Percentiles rank a stretch among this genome's conserved stretches.
phyloP scores from a whole-genome alignment of 2,329 filamentous ascomycete species.

The Ascosphaera acerosa region DNA sequence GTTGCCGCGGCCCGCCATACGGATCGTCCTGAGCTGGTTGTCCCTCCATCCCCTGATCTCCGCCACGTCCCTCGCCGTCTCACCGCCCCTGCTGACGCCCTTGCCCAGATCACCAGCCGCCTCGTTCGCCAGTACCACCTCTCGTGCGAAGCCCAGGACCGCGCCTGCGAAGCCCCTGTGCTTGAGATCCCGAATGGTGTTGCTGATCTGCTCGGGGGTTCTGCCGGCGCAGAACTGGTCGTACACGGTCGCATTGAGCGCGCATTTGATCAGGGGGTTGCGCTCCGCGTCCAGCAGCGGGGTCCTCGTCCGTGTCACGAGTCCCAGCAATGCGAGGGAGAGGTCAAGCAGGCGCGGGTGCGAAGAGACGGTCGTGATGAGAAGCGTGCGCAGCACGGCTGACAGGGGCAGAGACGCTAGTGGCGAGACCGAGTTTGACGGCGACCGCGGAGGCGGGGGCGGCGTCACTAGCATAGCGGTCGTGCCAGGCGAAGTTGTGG shows the following conservation, averaged over 20 bases:
- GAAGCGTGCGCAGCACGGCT: slow-evolving; percentile 5
- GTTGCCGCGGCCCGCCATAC: slow-evolving; percentile 22
- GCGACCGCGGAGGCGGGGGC: slow-evolving; percentile 3
- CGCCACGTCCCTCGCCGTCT: slow-evolving; percentile 6
- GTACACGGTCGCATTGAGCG: slow-evolving; percentile 68
- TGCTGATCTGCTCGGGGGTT: slow-evolving; percentile 38
- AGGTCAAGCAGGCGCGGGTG: slow-evolving; percentile 30
- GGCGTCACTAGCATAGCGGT: not conserved
- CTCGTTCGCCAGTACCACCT: slow-evolving; percentile 42
- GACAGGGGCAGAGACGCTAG: slow-evolving; percentile 6
- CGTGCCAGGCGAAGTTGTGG: too few species aligned
- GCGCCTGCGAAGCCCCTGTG: slow-evolving; percentile 58
- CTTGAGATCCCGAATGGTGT: slow-evolving; percentile 40
- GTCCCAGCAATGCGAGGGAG: slow-evolving; percentile 40
- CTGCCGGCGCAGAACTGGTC: slow-evolving; percentile 78
- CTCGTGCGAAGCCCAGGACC: slow-evolving; percentile 60
- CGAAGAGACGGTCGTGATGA: slow-evolving; percentile 6
- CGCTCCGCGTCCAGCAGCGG: slow-evolving; percentile 45
- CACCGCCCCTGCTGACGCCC: slow-evolving; percentile 1
- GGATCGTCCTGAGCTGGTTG: slow-evolving; percentile 48
- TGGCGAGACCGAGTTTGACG: too few species aligned
- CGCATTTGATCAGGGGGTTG: slow-evolving; percentile 42
- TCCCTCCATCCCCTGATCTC: slow-evolving; percentile 34
- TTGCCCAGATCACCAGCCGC: slow-evolving; percentile 6
- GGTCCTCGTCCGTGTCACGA: slow-evolving; percentile 43